A percentile compares a stretch with the other conserved stretches of the same genome.
phyloP scores from a whole-genome alignment of 768 basidiomycete species.

The Psilocybe cubensis region DNA sequence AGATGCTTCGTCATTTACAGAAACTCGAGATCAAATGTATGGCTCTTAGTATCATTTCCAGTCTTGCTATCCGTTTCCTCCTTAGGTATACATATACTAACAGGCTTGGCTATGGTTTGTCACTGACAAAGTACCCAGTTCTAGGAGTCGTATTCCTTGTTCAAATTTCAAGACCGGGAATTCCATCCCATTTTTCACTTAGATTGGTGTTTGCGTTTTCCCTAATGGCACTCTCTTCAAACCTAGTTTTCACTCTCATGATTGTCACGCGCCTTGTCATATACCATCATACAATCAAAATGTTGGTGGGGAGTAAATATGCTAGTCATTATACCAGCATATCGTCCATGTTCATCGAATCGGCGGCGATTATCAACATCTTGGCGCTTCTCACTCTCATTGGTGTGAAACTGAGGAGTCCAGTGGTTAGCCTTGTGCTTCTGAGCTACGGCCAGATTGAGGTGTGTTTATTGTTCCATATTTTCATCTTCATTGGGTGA shows the following conservation, averaged over 20 bases:
- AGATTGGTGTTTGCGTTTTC: too few species aligned
- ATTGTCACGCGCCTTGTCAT: conserved; percentile 16
- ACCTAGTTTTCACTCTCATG: conserved; percentile 18
- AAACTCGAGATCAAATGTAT: neutral
- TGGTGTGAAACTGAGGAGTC: conserved; percentile 11
- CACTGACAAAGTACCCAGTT: neutral
- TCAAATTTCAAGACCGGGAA: neutral
- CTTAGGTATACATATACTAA: neutral
- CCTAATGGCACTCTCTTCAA: conserved; percentile 15
- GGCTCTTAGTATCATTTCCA: neutral
- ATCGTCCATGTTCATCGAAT: conserved; percentile 20
- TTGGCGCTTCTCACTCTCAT: conserved; percentile 12
- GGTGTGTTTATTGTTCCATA: conserved; percentile 3
- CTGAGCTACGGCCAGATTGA: conserved; percentile 11
- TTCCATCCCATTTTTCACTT: neutral
- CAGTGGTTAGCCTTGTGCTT: conserved; percentile 12
- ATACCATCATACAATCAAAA: conserved; percentile 3
- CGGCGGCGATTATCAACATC: conserved; percentile 12
- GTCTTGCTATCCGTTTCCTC: neutral
- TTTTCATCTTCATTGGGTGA: neutral
- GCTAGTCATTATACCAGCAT: conserved; percentile 17
- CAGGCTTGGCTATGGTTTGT: neutral
- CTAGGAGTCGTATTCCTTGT: neutral
- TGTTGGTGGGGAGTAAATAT: conserved; percentile 6
- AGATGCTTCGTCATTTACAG: neutral